A percentile compares a stretch with the other conserved stretches of the same genome.
Evolutionary conservation across 2,329 filamentous ascomycete species (phyloP).

Genomic region (Cladosporium sp.): DNA sequence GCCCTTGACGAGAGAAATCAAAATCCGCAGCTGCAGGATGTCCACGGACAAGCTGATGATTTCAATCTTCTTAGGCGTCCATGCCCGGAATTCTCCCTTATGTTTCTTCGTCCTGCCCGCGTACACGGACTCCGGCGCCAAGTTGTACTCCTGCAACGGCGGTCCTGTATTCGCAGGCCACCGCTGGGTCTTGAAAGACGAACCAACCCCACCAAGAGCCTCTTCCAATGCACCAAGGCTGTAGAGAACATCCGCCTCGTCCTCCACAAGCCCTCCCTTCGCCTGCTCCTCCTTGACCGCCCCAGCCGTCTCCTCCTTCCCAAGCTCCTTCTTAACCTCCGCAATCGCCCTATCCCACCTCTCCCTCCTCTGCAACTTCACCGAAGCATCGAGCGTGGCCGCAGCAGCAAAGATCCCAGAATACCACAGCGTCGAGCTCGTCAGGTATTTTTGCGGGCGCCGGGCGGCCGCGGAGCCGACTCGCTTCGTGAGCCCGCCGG

Average conservation of each 20-base stretch:
- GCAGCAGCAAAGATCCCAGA: slow-evolving; percentile 62
- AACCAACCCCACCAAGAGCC: slow-evolving; percentile 17
- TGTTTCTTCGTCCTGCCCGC: slow-evolving; percentile 19
- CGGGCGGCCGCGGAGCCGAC: slow-evolving; percentile 48
- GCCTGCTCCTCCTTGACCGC: neutral
- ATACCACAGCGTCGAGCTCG: slow-evolving; percentile 57
- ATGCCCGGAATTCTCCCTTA: slow-evolving; percentile 12
- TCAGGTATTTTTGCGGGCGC: slow-evolving; percentile 44
- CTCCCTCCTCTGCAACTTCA: slow-evolving; percentile 52
- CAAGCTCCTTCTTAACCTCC: slow-evolving; percentile 46
- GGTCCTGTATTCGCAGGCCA: slow-evolving; percentile 39
- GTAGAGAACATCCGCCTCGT: neutral
- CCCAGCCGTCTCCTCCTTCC: slow-evolving; percentile 30
- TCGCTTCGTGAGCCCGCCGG: slow-evolving; percentile 42
- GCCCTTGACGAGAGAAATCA: slow-evolving; percentile 22
- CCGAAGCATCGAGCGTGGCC: slow-evolving; percentile 54
- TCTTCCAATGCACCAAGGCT: slow-evolving; percentile 9
- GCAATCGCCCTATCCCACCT: slow-evolving; percentile 58
- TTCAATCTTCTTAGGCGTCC: slow-evolving; percentile 38
- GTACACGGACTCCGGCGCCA: slow-evolving; percentile 43
- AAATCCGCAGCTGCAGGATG: slow-evolving; percentile 33
- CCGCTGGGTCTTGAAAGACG: slow-evolving; percentile 10
- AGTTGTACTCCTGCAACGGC: slow-evolving; percentile 20
- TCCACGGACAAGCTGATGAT: slow-evolving; percentile 37
- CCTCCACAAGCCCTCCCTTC: neutral